phyloP scores from a whole-genome alignment of 1,284 basidiomycete genomes.

The Malassezia yamatoensis region DNA sequence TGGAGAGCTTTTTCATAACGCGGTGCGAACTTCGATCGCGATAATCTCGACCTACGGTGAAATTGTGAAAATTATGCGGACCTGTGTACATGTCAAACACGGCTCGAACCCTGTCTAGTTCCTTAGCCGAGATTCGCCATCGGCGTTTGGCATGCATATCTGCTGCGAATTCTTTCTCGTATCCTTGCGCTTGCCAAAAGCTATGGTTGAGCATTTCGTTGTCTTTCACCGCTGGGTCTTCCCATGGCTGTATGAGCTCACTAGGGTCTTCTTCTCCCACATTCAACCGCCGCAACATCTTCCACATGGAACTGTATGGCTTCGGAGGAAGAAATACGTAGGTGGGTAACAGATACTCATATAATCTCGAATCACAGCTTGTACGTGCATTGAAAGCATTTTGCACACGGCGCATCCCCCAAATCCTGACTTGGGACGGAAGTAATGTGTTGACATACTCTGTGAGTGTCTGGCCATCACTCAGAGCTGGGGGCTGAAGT shows the following conservation, averaged over 20 bases:
- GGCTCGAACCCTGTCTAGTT: conserved; percentile 27
- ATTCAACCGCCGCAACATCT: conserved; percentile 28
- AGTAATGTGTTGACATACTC: conserved; percentile 73
- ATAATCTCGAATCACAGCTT: conserved; percentile 69
- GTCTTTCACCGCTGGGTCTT: conserved; percentile 12
- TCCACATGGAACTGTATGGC: conserved; percentile 52
- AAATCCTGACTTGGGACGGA: conserved; percentile 80
- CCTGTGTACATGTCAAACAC: conserved; percentile 31
- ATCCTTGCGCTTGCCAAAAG: conserved; percentile 37
- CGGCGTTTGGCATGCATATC: conserved; percentile 36
- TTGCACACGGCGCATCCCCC: conserved; percentile 77
- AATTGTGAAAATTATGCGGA: conserved; percentile 80
- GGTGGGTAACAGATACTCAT: conserved; percentile 92
- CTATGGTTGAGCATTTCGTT: conserved; percentile 30
- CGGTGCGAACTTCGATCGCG: conserved; percentile 69
- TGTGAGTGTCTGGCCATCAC: conserved; percentile 52
- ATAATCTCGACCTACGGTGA: conserved; percentile 78
- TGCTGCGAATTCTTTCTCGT: conserved; percentile 21
- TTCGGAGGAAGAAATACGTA: conserved; percentile 87
- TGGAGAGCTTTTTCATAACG: conserved; percentile 48
- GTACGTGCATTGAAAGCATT: conserved; percentile 84
- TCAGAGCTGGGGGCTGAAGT: conserved; percentile 28
- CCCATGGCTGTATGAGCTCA: conserved; percentile 12
- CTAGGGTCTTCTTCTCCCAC: conserved; percentile 13
- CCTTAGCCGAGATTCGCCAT: conserved; percentile 24